Conservation (phyloP, 306 rosid species). For the Rosa persica region DNA sequence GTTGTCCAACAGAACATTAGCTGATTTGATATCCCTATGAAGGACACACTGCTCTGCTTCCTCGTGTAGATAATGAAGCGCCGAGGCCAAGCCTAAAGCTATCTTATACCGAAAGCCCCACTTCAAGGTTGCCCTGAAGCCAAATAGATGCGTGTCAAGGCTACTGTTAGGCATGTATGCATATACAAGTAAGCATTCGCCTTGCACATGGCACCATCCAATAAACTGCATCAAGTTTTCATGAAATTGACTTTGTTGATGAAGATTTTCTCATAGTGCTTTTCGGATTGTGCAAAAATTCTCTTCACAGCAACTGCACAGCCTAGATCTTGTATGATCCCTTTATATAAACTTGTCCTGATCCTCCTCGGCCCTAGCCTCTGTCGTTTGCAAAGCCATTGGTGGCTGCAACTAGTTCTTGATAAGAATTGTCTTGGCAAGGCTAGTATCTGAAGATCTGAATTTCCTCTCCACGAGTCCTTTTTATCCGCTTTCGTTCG, state of each 20-base stretch:
- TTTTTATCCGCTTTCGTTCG: background rate
- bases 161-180: constrained; percentile 15
- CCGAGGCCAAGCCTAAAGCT: constrained; percentile 26
- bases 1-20: constrained; percentile 47
- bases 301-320: background rate
- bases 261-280: background rate
- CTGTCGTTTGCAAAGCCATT: background rate
- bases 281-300: background rate
- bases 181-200: constrained; percentile 44
- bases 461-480: background rate
- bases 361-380: constrained; percentile 9
- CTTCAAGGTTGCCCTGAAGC: constrained; percentile 1
- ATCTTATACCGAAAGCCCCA: constrained; percentile 1
- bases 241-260: constrained; percentile 7
- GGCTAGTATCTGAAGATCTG: too few relatives aligned
- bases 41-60: constrained; percentile 50
- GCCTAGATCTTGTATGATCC: background rate
- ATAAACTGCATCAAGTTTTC: background rate
- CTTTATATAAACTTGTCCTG: background rate
- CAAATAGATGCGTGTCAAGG: background rate
- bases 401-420: constrained; percentile 10
- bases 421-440: background rate
- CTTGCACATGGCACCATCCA: constrained; percentile 11
- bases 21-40: constrained; percentile 60
- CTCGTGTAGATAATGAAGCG: too few relatives aligned